Conservation (phyloP, 1,284 basidiomycete species). For the Apiotrichum gracile region DNA sequence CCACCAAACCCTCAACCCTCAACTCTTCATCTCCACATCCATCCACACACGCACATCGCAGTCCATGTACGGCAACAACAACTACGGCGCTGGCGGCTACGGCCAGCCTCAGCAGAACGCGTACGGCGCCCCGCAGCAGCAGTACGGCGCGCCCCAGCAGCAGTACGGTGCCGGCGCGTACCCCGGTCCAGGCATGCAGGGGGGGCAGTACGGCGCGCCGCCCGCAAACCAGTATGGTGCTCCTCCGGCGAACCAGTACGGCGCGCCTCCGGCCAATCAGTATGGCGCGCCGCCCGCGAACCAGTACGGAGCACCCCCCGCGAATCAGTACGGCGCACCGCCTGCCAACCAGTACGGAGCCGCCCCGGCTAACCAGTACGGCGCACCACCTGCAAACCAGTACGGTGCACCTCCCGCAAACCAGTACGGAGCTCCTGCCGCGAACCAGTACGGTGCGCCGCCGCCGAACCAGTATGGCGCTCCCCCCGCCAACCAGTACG, state of each 20-base stretch:
- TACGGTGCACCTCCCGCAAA: constrained; percentile 9
- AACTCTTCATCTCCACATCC: neutral
- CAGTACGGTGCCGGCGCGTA: constrained; percentile 10
- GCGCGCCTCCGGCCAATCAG: constrained; percentile 10
- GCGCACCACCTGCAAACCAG: constrained; percentile 4
- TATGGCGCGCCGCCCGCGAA: constrained; percentile 12
- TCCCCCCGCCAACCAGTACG: neutral
- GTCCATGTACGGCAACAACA: constrained; percentile 14
- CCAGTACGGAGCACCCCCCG: constrained; percentile 7
- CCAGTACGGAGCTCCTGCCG: constrained; percentile 7
- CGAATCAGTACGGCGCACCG: constrained; percentile 4
- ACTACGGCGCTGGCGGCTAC: constrained; percentile 7
- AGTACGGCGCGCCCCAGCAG: constrained; percentile 16
- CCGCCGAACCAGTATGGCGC: constrained; percentile 12
- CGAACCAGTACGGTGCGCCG: constrained; percentile 3
- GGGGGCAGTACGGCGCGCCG: neutral
- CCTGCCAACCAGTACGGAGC: constrained; percentile 5
- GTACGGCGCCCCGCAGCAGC: constrained; percentile 3
- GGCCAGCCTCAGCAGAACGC: constrained; percentile 4
- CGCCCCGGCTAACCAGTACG: constrained; percentile 2
- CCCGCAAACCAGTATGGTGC: constrained; percentile 15
- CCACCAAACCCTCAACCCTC: neutral
- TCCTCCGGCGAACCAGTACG: constrained; percentile 6
- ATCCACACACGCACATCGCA: neutral
- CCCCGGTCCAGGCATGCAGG: neutral